Evolutionary conservation across 1,284 basidiomycete genomes (phyloP).

Genomic region (Grifola frondosa): DNA sequence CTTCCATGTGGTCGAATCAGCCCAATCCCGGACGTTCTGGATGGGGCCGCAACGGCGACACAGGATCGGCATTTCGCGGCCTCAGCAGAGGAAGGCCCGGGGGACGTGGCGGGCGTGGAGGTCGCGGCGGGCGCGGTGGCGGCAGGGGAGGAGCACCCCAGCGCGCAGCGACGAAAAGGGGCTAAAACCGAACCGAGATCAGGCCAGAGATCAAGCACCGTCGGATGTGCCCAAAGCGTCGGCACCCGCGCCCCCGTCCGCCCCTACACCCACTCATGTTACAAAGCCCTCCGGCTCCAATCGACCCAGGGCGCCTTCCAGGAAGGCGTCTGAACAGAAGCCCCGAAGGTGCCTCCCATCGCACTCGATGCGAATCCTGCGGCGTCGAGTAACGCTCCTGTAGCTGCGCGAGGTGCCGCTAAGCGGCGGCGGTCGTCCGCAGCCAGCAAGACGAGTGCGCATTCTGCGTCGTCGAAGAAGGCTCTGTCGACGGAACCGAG

Average conservation of each 20-base stretch:
- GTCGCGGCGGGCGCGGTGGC: conserved; percentile 37
- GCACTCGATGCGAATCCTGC: conserved; percentile 18
- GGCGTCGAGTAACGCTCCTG: conserved; percentile 13
- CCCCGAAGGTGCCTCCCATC: conserved; percentile 22
- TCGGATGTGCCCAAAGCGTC: conserved; percentile 31
- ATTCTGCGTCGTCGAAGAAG: conserved; percentile 22
- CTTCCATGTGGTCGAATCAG: conserved; percentile 28
- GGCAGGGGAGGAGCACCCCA: conserved; percentile 26
- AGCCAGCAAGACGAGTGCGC: conserved; percentile 19
- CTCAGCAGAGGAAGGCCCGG: conserved; percentile 26
- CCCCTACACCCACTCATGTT: too few relatives aligned
- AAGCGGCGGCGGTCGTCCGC: too few relatives aligned
- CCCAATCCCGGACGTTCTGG: conserved; percentile 32
- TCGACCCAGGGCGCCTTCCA: conserved; percentile 19
- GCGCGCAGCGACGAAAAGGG: conserved; percentile 13
- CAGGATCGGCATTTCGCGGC: conserved; percentile 49
- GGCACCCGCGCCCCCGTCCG: conserved; percentile 38
- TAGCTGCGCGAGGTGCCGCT: too few relatives aligned
- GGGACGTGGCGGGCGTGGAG: conserved; percentile 37
- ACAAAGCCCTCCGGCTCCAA: too few relatives aligned
- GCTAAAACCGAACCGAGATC: conserved; percentile 17
- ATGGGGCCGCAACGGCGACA: conserved; percentile 48
- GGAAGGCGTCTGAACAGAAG: conserved; percentile 28
- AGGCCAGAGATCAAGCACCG: conserved; percentile 13
- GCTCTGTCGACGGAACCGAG: conserved; percentile 26